Percentiles rank a stretch among this genome's conserved stretches.
Evolutionary conservation across 2,329 filamentous ascomycete species (phyloP).

Genomic region (Lasiodiplodia sp.): DNA sequence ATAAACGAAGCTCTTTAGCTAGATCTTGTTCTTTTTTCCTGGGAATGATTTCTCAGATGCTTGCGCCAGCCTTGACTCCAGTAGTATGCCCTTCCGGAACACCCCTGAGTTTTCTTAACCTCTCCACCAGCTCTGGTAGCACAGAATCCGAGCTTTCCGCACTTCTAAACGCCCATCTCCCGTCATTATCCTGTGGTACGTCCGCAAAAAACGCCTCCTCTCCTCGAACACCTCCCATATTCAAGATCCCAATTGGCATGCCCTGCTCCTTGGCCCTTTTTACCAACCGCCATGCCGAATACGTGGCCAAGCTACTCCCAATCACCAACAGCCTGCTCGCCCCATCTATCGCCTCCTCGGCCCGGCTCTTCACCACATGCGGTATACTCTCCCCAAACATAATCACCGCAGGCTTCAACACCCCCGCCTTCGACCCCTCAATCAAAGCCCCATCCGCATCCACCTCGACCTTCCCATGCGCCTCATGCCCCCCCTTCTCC

Average conservation of each 20-base stretch:
- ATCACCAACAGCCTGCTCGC: conserved; percentile 79
- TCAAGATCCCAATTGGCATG: conserved; percentile 87
- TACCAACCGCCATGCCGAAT: conserved; percentile 90
- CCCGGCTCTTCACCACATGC: conserved; percentile 71
- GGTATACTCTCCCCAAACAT: conserved; percentile 96
- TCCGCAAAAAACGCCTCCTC: conserved; percentile 75
- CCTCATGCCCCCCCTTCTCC: conserved; percentile 54
- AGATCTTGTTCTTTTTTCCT: background rate
- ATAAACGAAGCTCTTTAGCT: background rate
- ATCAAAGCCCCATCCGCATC: conserved; percentile 84
- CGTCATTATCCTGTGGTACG: conserved; percentile 53
- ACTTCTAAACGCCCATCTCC: conserved; percentile 47
- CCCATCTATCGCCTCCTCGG: conserved; percentile 80
- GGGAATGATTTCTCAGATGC: background rate
- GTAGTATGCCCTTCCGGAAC: background rate
- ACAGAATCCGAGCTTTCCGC: conserved; percentile 51
- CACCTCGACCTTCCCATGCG: conserved; percentile 63
- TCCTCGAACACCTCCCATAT: conserved; percentile 82
- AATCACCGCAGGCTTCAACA: conserved; percentile 90
- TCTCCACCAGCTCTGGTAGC: conserved; percentile 43
- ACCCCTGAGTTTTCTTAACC: conserved; percentile 10
- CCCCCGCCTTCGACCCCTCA: conserved; percentile 70
- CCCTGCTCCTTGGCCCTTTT: conserved; percentile 81
- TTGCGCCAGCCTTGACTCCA: conserved; percentile 4
- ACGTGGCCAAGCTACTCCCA: conserved; percentile 91